phyloP scores from a whole-genome alignment of 2,329 filamentous ascomycete species.

The Acarospora socialis region DNA sequence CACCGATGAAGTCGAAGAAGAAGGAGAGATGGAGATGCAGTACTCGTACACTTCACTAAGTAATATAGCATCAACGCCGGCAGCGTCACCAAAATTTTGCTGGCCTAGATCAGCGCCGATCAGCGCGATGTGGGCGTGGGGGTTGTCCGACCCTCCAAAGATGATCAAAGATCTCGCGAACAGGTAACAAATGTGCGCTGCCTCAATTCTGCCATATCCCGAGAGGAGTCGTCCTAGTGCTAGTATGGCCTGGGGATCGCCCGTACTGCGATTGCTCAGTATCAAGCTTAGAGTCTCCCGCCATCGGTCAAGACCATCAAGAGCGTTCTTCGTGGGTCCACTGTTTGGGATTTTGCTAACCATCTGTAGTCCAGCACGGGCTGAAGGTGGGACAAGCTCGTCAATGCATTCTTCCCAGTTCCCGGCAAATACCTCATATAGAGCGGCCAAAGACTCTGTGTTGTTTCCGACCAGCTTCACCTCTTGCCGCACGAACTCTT shows the following conservation, averaged over 20 bases:
- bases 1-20: conserved; percentile 38
- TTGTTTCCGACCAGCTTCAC: conserved; percentile 68
- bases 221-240: conserved; percentile 70
- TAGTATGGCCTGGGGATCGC: conserved; percentile 63
- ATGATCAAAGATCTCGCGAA: conserved; percentile 60
- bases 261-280: conserved; percentile 70
- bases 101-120: conserved; percentile 70
- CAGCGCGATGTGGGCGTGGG: conserved; percentile 62
- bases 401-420: conserved; percentile 92
- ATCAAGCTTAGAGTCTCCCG: conserved; percentile 76
- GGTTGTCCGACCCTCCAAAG: conserved; percentile 74
- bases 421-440: conserved; percentile 88
- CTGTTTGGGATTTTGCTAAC: conserved; percentile 57
- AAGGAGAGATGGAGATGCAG: conserved; percentile 56
- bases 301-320: conserved; percentile 87
- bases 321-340: conserved; percentile 52
- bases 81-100: conserved; percentile 55
- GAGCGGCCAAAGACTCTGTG: conserved; percentile 73
- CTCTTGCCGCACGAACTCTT: conserved; percentile 91
- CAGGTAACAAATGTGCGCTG: conserved; percentile 85
- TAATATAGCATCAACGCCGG: conserved; percentile 73
- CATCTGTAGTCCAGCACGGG: conserved; percentile 81
- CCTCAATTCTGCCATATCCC: conserved; percentile 76
- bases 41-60: conserved; percentile 96
- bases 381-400: conserved; percentile 84